phyloP scores from a whole-genome alignment of 192 early-diverging fungal genomes.

The Thamnidium elegans region DNA sequence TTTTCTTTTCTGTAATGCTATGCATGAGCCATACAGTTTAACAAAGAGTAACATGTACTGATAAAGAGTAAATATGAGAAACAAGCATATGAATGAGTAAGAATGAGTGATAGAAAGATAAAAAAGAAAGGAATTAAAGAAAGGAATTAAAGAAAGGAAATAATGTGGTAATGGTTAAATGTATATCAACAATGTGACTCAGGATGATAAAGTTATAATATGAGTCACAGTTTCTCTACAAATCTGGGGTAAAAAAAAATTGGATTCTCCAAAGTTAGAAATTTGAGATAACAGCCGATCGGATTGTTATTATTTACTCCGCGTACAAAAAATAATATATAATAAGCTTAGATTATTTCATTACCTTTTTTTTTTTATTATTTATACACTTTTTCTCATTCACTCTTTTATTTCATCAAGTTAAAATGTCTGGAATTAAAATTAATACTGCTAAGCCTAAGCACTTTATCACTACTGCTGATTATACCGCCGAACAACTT shows the following conservation, averaged over 20 bases:
- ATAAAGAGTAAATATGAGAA: neutral
- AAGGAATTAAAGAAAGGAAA: neutral
- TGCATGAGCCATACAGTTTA: too few species aligned
- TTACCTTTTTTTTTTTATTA: too few species aligned
- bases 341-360: too few species aligned
- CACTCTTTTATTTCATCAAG: too few species aligned
- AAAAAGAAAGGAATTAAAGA: conserved; percentile 5
- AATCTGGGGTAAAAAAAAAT: too few species aligned
- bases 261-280: too few species aligned
- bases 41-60: neutral
- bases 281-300: too few species aligned
- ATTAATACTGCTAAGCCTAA: conserved; percentile 21
- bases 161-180: too few species aligned
- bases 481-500: conserved; percentile 78
- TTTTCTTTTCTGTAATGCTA: neutral
- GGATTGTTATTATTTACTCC: too few species aligned
- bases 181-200: conserved; percentile 6
- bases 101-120: neutral
- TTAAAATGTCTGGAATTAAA: conserved; percentile 2
- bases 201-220: neutral
- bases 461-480: conserved; percentile 79
- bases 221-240: too few species aligned
- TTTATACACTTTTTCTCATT: too few species aligned
- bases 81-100: neutral
- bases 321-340: too few species aligned